These are phyloP conservation scores for Mycena filopes DNA, from an alignment of 768 basidiomycete genomes.

Conservation along the genomic window DNA sequence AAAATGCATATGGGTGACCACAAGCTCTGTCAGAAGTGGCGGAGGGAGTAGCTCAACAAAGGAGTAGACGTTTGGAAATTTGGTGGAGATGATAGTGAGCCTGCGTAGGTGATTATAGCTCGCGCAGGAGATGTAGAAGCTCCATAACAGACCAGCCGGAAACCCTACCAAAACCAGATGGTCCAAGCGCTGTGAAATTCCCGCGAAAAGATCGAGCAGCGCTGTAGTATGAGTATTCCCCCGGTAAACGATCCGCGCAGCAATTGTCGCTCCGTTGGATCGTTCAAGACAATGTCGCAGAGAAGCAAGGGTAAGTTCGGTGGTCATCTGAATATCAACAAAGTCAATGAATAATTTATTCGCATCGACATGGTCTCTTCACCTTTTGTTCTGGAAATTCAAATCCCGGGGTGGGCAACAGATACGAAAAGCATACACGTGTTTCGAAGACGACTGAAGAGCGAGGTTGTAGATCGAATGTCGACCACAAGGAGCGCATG, in stretches of 20 bases:
- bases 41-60: not conserved
- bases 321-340: not conserved
- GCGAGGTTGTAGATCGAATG: not conserved
- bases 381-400: not conserved
- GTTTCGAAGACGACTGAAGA: not conserved
- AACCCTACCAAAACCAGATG: not conserved
- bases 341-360: too few relatives aligned
- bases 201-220: not conserved
- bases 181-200: not conserved
- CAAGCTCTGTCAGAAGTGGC: not conserved
- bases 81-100: not conserved
- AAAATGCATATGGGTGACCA: not conserved
- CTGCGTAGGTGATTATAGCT: not conserved
- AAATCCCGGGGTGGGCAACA: too few relatives aligned
- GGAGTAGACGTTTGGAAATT: not conserved
- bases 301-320: not conserved
- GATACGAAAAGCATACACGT: not conserved
- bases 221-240: not conserved
- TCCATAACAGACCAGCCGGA: not conserved
- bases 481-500: constrained; percentile 1
- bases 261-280: not conserved
- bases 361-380: not conserved
- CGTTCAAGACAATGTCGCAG: not conserved
- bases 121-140: not conserved
- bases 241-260: not conserved